phyloP scores from a whole-genome alignment of 2,329 filamentous ascomycete genomes.

The Penicillium paneum region DNA sequence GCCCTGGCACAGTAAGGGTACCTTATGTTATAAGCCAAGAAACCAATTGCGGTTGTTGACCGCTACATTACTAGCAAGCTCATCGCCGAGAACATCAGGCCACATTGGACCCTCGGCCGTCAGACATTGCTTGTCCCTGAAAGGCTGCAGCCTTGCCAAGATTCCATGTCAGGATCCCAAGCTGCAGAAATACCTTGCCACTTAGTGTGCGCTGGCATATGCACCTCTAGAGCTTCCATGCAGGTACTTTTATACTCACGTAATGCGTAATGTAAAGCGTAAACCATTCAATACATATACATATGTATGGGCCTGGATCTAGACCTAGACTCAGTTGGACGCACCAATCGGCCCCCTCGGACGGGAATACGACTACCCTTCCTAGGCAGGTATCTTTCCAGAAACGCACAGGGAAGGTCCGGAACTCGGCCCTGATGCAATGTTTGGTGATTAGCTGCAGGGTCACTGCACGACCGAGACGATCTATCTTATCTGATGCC shows the following conservation, averaged over 20 bases:
- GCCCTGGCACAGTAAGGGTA: background rate
- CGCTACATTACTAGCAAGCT: background rate
- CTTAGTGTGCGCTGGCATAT: slow-evolving; percentile 2
- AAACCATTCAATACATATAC: background rate
- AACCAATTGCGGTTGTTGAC: background rate
- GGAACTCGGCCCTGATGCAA: background rate
- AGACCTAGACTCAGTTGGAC: background rate
- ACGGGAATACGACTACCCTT: background rate
- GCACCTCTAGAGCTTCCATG: background rate
- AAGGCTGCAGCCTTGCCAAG: background rate
- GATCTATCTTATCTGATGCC: slow-evolving; percentile 1
- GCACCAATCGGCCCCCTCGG: slow-evolving; percentile 1
- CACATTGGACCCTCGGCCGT: background rate
- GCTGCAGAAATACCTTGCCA: background rate
- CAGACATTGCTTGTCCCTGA: background rate
- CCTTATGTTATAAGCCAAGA: background rate
- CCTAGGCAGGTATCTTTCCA: background rate
- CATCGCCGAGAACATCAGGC: background rate
- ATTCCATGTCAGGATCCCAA: background rate
- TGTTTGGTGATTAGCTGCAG: background rate
- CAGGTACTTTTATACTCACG: background rate
- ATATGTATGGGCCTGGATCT: background rate
- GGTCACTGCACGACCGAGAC: background rate
- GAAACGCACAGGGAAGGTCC: background rate
- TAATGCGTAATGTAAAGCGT: background rate